Base-by-base conservation (phyloP, 1,284 basidiomycete genomes). In the Fomitopsis schrenkii region DNA sequence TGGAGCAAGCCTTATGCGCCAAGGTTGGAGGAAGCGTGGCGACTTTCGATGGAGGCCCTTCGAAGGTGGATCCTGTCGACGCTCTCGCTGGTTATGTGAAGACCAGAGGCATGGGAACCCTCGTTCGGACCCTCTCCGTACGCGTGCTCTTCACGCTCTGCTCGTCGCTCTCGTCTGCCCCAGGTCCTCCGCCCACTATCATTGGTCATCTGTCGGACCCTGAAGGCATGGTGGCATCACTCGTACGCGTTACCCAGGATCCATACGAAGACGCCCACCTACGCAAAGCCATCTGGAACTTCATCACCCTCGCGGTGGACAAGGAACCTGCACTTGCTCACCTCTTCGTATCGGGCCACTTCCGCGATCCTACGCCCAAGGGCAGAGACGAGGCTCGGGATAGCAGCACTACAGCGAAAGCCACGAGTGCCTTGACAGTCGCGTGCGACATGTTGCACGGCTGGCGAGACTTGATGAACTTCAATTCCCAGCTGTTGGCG, bases 261-360 rank as follows among this genome's bases (percentile, higher is more conserved):
- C 87, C 88, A 0, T 91, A 88, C 66, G 86, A 90, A 45, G 88
- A 91, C 48, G 77, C 85, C 10, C 70, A 80, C 3, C 79, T 94
- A 35, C 85, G 91, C 6, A 85, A 85, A 48, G 83, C 88, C 0
- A 84, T 93, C 1, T 97, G 95, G 94, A 84, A 83, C 62, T 90
- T 97, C 68, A 86, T 97, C 30, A 81, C 90, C 0, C 81, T 93
- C 14, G 88, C 94, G 3, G 86, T 95, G 22, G 88, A 93, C 64
- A 90, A 88, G 60, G 94, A 97, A 70, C 94, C 95, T 1, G 94
- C 95, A 0, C 80, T 97, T 5, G 93, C 93, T 0, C 84, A 85
- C 50, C 80, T 97, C 17, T 89, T 97, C 61, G 86, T 94, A 57
- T 86, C 86, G 0, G 95, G 88, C 2, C 83, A 83, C 59, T 87